Evolutionary conservation across 2,329 filamentous ascomycete genomes (phyloP).

Genomic region (Alternaria panax): DNA sequence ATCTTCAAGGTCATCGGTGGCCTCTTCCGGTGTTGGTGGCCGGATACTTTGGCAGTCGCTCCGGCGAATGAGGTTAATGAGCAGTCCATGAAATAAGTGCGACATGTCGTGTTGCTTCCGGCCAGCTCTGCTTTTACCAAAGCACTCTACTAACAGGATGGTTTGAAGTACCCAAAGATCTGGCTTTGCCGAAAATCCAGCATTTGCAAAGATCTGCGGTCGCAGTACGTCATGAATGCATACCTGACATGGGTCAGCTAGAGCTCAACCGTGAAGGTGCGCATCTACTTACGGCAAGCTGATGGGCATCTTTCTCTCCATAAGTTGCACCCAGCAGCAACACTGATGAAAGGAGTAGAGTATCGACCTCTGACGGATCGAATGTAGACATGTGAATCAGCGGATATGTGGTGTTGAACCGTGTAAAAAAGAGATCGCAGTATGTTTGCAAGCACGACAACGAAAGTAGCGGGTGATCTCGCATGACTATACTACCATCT

Average conservation of each 20-base stretch:
- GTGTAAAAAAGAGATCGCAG: slow-evolving; percentile 66
- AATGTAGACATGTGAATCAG: slow-evolving; percentile 67
- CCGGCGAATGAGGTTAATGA: slow-evolving; percentile 63
- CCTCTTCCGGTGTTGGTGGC: slow-evolving; percentile 46
- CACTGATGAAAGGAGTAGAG: slow-evolving; percentile 63
- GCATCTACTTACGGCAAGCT: slow-evolving; percentile 57
- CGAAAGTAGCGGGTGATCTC: slow-evolving; percentile 61
- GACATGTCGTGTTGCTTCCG: slow-evolving; percentile 70
- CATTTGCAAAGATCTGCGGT: slow-evolving; percentile 66
- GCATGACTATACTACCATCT: slow-evolving; percentile 56
- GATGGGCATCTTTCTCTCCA: slow-evolving; percentile 64
- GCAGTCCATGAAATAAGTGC: slow-evolving; percentile 64
- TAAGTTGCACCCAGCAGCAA: slow-evolving; percentile 69
- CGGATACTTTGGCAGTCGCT: slow-evolving; percentile 60
- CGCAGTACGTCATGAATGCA: slow-evolving; percentile 68
- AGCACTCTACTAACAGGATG: slow-evolving; percentile 69
- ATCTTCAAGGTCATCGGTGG: slow-evolving; percentile 52
- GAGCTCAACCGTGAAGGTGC: slow-evolving; percentile 8
- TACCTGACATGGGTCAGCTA: slow-evolving; percentile 43
- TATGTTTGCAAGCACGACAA: slow-evolving; percentile 62
- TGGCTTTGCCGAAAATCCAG: slow-evolving; percentile 65
- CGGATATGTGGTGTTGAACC: slow-evolving; percentile 68
- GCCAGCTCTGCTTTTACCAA: slow-evolving; percentile 68
- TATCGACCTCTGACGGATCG: slow-evolving; percentile 58
- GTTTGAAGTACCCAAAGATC: slow-evolving; percentile 68